Base-by-base conservation (phyloP, 257 asterid genomes). In the Jaltomata sinuosa region DNA sequence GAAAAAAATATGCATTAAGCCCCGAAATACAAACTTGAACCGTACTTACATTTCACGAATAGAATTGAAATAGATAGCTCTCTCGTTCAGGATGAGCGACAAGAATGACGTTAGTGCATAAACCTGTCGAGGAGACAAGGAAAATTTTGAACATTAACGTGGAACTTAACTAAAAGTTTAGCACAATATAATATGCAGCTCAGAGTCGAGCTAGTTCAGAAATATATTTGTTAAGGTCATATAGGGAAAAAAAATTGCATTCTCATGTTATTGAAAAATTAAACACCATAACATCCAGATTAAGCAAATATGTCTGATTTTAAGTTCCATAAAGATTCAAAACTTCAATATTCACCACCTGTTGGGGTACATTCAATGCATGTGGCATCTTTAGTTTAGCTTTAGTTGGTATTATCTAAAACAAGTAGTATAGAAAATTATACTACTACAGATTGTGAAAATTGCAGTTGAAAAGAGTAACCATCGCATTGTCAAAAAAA, bases 41-140 rank as follows among this genome's bases (percentile, higher is more conserved):
- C 31, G 71, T 78, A 88, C 99, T 94, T 91, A 97, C 99, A 95
- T 89, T 89, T 95, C 98, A 90, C 98, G 90, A 83, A 95, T 80
- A 79, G 99, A 95, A 88, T 95, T 91, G 94, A 95, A 97, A 91
- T 94, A 97, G 84, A 97, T 93, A 79, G 99, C 89, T 65, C 94
- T 89, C 85, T 87, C 84, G 78, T 91, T 90, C 80, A 95, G 86
- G 83, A 95, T 86, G 85, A 97, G 94, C 74, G 97, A 93, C 89
- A 97, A 88, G 96, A 97, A 97, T 83, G 99, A 97, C 90, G 88
- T 94, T 90, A 95, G 84, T 31, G 99, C 98, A 93, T 94, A 97
- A 81, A 97, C 98, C 99, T 97, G 97, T 80, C 64, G 85, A 85
- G 12, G 55, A 71, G 45, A 84, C 64, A 53, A 83, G 61, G 21